Base-by-base conservation (phyloP, 2,329 filamentous ascomycete species). In the Penicillium freii region DNA sequence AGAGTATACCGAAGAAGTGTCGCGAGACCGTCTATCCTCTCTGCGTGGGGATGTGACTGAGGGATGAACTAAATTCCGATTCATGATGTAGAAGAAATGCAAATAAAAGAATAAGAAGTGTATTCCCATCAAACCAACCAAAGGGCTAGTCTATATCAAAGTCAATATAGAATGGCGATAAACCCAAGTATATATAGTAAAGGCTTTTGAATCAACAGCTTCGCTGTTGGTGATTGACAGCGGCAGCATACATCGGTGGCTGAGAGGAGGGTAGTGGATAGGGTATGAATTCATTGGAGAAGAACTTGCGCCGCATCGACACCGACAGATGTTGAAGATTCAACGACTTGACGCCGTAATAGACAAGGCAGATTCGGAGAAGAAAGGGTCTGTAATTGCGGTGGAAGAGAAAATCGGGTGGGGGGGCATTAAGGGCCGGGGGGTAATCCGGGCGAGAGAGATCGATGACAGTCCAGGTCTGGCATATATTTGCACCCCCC, bases 341-440 rank as follows among this genome's bases (percentile, higher is more conserved):
- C 56, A 40, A 63, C 56, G 57, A 59, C 61, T 63, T 66, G 63
- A 71, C 66, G 67, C 66, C 71, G 65, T 60, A 56, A 64, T 62
- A 59, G 66, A 59, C 71, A 71, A 74, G 73, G 73, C 73, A 74
- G 72, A 75, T 60, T 74, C 63, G 59, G 53, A 56, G 61, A 58
- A 52, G 54, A 56, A 57, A 51, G 60, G 56, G 54, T 62, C 59
- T 64, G 64, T 63, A 62, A 62, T 65, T 65, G 66, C 62, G 62
- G 64, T 65, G 64, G 64, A 62, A 60, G 63, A 54, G 53, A 59
- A 51, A 60, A 46, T 53, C 57, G 60, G 59, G 54, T 54, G 58
- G 53, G 51, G 51, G 56, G 57, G 60, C 58, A 61, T 58, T 56
- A 68, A 65, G 55, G 60, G 58, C 57, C 53, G 51, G 54, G 45